Evolutionary conservation across 139 green algal species (phyloP), one percentile per base, ranked within the genome.

Genomic region (Yamagishiella unicocca): DNA sequence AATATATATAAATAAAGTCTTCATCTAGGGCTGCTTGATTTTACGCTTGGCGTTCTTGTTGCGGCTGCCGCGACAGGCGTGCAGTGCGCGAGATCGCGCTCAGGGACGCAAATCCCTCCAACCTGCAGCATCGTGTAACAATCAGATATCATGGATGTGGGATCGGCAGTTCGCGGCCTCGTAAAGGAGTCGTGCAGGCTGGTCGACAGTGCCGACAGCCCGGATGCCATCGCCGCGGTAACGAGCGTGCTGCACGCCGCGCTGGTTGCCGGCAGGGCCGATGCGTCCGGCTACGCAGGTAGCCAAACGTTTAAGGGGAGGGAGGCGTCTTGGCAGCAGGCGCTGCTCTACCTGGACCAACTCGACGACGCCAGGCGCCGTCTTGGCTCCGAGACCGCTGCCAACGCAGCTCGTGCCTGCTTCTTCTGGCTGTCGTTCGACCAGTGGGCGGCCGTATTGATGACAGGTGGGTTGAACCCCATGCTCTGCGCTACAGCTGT

Each of bases 341-440:
- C 46, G 8, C 74, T 46, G 21, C 46, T 82, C 22, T 82, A 82
- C 74, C 46, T 67, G n/a, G 14, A 46, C 31, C 38, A 82, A 46
- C 74, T 82, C 21, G 46, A 46, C 0, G 46, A 29, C 21, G 74
- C 74, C 38, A 31, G 46, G 31, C 46, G 12, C 22, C 74, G n/a
- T 1, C 22, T 53, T 19, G 31, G 24, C 45, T 4, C 25, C 31
- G 14, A 14, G 31, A 19, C 12, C 46, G 22, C 22, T 4, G 43
- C 76, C 10, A 35, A 55, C 6, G 12, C 35, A n/a, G 35, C 38
- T 9, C 76, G 76, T 21, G 76, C 76, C 24, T 37, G 2, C 50
- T 83, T 83, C 53, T 83, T 83, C 76, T 83, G 54, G 76, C 29
- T 42, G 37, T 37, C 61, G 5, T 83, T 71, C 54, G 76, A 71